Conservation (phyloP, 192 early-diverging fungal genomes). For the Podila clonocystis region DNA sequence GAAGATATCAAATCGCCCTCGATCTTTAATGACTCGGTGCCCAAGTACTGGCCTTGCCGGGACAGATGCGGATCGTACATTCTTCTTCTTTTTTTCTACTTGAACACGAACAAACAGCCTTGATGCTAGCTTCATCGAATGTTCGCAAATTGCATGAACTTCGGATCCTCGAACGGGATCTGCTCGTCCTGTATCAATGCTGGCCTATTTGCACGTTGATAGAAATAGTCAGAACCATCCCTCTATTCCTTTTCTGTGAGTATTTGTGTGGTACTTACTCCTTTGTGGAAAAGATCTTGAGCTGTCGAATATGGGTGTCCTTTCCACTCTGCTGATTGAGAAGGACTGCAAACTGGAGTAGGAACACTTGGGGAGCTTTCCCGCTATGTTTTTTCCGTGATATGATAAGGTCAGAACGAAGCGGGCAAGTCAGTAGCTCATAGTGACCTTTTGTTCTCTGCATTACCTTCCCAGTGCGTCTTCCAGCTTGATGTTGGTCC, state of each 20-base stretch:
- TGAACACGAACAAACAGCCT: background rate
- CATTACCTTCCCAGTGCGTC: constrained; percentile 50
- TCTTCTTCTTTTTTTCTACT: background rate
- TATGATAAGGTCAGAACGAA: background rate
- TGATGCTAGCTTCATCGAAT: constrained; percentile 20
- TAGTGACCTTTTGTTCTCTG: background rate
- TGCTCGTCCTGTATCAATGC: constrained; percentile 48
- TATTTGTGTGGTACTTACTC: constrained; percentile 56
- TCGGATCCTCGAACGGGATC: constrained; percentile 58
- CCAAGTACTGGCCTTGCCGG: constrained; percentile 56
- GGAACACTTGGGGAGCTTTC: constrained; percentile 65
- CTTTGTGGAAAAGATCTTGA: constrained; percentile 70
- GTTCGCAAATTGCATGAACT: constrained; percentile 55
- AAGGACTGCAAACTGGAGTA: constrained; percentile 76
- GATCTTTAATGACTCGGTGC: constrained; percentile 57
- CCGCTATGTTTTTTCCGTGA: constrained; percentile 16
- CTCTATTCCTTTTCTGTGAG: background rate
- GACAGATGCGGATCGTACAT: constrained; percentile 57
- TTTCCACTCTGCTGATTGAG: constrained; percentile 84
- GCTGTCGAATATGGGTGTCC: constrained; percentile 84
- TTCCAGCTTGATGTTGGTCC: constrained; percentile 71
- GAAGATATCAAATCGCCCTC: constrained; percentile 19
- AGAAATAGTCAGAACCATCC: background rate
- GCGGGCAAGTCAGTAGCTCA: background rate
- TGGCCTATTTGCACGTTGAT: constrained; percentile 10